phyloP scores from a whole-genome alignment of 768 basidiomycete species.

The Chalciporus sphaerocephalus region DNA sequence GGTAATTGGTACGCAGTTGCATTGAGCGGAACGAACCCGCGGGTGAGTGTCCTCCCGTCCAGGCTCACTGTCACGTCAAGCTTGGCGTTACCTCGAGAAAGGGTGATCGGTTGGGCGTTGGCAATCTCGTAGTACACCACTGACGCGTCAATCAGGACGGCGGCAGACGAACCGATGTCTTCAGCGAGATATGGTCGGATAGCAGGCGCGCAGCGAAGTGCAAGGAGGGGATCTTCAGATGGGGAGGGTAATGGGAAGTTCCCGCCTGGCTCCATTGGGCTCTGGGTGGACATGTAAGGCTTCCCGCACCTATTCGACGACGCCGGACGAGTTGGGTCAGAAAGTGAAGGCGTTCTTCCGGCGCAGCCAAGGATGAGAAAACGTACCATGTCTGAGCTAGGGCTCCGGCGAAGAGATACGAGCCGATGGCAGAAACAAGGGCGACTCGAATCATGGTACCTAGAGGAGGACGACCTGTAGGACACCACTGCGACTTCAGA shows the following conservation, averaged over 20 bases:
- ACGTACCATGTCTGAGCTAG: slow-evolving; percentile 31
- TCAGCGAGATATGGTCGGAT: slow-evolving; percentile 58
- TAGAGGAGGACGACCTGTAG: neutral
- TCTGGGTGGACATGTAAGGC: slow-evolving; percentile 45
- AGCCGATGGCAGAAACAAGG: slow-evolving; percentile 5
- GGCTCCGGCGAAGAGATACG: slow-evolving; percentile 12
- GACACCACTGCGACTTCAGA: too few species aligned
- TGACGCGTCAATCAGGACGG: slow-evolving; percentile 51
- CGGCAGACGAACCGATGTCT: slow-evolving; percentile 40
- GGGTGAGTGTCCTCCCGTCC: slow-evolving; percentile 41
- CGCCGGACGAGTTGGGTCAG: neutral
- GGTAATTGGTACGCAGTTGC: slow-evolving; percentile 45
- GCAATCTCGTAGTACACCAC: slow-evolving; percentile 46
- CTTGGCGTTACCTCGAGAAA: slow-evolving; percentile 14
- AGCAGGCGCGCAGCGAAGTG: slow-evolving; percentile 55
- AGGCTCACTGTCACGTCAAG: slow-evolving; percentile 44
- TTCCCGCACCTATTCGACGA: slow-evolving; percentile 47
- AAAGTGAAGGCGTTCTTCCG: neutral
- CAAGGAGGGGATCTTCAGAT: slow-evolving; percentile 44
- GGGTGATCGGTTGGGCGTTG: slow-evolving; percentile 42
- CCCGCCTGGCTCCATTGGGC: slow-evolving; percentile 45
- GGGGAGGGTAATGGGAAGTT: slow-evolving; percentile 40
- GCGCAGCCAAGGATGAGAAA: neutral
- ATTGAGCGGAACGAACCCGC: slow-evolving; percentile 48
- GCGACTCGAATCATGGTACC: slow-evolving; percentile 13